Conservation (phyloP, 1,139 yeast genomes). For the Geotrichum phurueaensis region DNA sequence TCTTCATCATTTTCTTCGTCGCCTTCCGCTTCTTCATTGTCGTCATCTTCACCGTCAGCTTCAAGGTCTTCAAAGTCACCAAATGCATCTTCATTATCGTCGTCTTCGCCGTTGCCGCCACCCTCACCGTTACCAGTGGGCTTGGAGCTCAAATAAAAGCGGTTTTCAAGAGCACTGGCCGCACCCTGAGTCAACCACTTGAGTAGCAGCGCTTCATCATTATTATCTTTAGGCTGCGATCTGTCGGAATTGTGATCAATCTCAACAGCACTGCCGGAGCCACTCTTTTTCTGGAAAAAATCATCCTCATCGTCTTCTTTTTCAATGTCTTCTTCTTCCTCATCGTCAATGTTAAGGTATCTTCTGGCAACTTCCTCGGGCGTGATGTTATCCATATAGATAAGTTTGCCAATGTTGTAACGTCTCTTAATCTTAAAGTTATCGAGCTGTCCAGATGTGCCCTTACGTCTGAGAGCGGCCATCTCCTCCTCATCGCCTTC, state of each 20-base stretch:
- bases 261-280: conserved; percentile 26
- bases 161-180: conserved; percentile 44
- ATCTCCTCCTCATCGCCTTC: conserved; percentile 35
- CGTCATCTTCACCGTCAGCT: conserved; percentile 36
- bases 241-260: conserved; percentile 30
- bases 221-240: conserved; percentile 21
- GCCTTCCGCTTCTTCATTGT: conserved; percentile 38
- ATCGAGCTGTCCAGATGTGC: conserved; percentile 28
- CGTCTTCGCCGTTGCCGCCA: conserved; percentile 37
- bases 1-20: conserved; percentile 55
- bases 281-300: conserved; percentile 58
- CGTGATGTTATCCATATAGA: conserved; percentile 69
- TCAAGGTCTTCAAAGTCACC: conserved; percentile 83
- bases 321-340: conserved; percentile 41
- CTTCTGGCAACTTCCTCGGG: conserved; percentile 70
- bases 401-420: conserved; percentile 77
- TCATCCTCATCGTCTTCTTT: conserved; percentile 58
- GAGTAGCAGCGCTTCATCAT: conserved; percentile 21
- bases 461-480: conserved; percentile 39
- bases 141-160: conserved; percentile 49
- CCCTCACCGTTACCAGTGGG: conserved; percentile 48
- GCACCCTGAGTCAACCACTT: conserved; percentile 45
- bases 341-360: conserved; percentile 59
- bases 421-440: conserved; percentile 38
- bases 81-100: conserved; percentile 41